Evolutionary conservation across 192 early-diverging fungal genomes (phyloP), one percentile per base, ranked within the genome.

Genomic region (Coemansia biformis): DNA sequence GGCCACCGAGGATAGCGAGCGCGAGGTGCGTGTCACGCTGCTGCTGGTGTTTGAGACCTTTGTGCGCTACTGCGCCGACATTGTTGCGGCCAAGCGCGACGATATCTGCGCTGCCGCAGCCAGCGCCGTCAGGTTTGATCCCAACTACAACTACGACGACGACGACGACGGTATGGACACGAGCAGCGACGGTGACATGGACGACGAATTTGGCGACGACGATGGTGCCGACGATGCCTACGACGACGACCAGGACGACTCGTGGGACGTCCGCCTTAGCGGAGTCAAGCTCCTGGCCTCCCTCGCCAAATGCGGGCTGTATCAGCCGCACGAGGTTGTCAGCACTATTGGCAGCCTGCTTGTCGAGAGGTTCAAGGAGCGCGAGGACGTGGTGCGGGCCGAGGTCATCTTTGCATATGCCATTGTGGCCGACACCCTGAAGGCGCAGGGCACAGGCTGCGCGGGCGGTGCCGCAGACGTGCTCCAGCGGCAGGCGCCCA

Each of bases 191-290:
- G 55, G 48, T 31, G 64, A 41, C 1, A 35, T 56, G 4, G 65
- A 44, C 5, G 63, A 65, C n/a, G 69, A 64, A 15, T 63, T 59
- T 67, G 71, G 49, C 43, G 71, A 75, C 15, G 66, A 69, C 18
- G 62, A 49, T 49, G 66, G 52, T 38, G 39, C 14, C 1, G 66
- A 62, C 7, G 63, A 61, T 28, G 52, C 63, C 30, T 63, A 72
- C 42, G 71, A 66, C 8, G 63, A 75, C 51, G 47, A 75, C 32
- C 54, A 67, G 4, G 71, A 75, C 24, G 59, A 54, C 23, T 45
- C 71, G 9, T 75, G 64, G 64, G 49, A 63, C 11, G 48, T 75
- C 24, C 63, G 71, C 11, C 59, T 62, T 8, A 37, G 65, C 22
- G 71, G 63, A 8, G 64, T 67, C 51, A 66, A 62, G 43, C 59